Base-by-base conservation (phyloP, 805 yeast species). In the Candida tammaniensis region DNA sequence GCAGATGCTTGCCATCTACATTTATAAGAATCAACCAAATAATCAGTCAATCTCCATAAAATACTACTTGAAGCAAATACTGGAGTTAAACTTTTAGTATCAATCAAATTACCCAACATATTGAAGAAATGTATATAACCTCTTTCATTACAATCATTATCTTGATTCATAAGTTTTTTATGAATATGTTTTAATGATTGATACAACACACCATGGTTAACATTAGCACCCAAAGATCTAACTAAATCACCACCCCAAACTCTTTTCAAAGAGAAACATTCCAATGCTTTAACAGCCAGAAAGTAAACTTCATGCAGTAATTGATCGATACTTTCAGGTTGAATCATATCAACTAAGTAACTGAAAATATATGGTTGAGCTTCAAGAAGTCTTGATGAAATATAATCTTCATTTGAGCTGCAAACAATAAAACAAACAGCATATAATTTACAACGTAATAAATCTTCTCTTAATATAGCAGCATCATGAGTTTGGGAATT, bases 191-290 rank as follows among this genome's bases (percentile, higher is more conserved):
- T 73, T 18, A 88, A 54, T 19, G 81, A 73, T 49, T 85, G 88
- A 61, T 83, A 85, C 24, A 89, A 51, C 9, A 79, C 60, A 1
- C 97, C 97, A 57, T 89, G 96, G 40, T 80, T 78, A 24, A 89
- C 87, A 53, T 86, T 86, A 7, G 93, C 96, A 14, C 93, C 86
- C 43, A 88, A 56, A 9, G 85, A 79, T 38, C 87, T 71, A 34
- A 88, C 68, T 15, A 89, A 69, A 45, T 88, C 96, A 31, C 81
- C 69, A 12, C 89, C 81, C 76, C 88, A 82, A 4, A 72, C 71
- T 30, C 78, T 77, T 48, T 78, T 79, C 14, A 73, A 64, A 1
- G 95, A 73, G 20, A 86, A 76, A 42, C 80, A 75, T 42, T 83
- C 84, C 33, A 89, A 64, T 0, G 89, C 74, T 40, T 78, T 75